These are phyloP conservation scores for Ganoderma multipileum DNA, from an alignment of 1,284 basidiomycete species.

Conservation along the genomic window DNA sequence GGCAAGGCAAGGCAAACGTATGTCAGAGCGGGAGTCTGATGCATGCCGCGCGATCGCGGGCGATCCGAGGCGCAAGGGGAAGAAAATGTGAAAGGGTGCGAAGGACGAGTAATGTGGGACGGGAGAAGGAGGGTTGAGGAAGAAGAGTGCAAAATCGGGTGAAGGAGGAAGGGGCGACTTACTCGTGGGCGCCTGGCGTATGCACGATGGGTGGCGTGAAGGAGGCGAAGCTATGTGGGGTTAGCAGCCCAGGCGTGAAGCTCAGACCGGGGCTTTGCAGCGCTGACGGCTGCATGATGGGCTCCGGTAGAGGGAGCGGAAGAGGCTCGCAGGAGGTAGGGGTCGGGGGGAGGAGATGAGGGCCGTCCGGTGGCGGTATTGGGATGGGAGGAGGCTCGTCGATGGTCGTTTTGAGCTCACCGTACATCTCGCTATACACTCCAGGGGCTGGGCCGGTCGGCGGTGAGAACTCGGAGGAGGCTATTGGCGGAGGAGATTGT, in stretches of 20 bases:
- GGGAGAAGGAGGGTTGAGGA: background rate
- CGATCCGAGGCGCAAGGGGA: slow-evolving; percentile 3
- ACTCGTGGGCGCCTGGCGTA: slow-evolving; percentile 30
- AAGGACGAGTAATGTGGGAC: no score
- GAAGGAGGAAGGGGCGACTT: slow-evolving; percentile 12
- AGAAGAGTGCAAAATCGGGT: background rate
- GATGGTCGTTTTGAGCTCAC: slow-evolving; percentile 18
- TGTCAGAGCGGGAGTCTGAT: background rate
- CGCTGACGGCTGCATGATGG: slow-evolving; percentile 16
- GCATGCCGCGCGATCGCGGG: background rate
- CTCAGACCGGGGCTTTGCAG: slow-evolving; percentile 20
- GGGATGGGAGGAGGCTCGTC: slow-evolving; percentile 30
- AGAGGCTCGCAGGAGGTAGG: slow-evolving; percentile 25
- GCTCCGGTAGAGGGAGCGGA: slow-evolving; percentile 15
- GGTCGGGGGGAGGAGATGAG: slow-evolving; percentile 28
- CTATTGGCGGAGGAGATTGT: slow-evolving; percentile 16
- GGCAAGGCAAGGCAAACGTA: background rate
- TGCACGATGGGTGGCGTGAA: slow-evolving; percentile 28
- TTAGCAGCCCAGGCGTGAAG: slow-evolving; percentile 24
- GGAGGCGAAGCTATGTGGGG: slow-evolving; percentile 28
- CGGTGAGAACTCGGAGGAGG: slow-evolving; percentile 17
- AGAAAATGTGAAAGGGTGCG: background rate
- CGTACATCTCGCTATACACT: slow-evolving; percentile 20
- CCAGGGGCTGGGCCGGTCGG: slow-evolving; percentile 22
- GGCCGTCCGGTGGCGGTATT: slow-evolving; percentile 27